These are phyloP conservation scores for Massarina eburnea DNA, from an alignment of 2,329 filamentous ascomycete species.

Conservation along the genomic window DNA sequence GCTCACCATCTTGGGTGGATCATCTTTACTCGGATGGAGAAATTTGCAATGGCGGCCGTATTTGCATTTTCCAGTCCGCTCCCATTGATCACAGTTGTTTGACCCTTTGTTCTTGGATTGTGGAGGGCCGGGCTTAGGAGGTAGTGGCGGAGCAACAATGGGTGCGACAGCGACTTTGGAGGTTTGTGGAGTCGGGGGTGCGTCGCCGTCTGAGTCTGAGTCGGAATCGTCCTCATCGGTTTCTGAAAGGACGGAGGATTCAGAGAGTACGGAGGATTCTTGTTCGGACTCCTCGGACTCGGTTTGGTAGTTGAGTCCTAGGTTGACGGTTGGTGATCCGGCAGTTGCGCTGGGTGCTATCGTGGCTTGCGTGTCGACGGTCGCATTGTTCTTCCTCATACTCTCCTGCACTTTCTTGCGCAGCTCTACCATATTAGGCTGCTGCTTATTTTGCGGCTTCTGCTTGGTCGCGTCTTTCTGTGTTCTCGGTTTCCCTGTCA, in stretches of 20 bases:
- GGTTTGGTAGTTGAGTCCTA: slow-evolving; percentile 6
- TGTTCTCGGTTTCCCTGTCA: slow-evolving; percentile 25
- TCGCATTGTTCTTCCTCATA: slow-evolving; percentile 24
- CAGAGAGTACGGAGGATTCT: neutral
- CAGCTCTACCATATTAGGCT: slow-evolving; percentile 32
- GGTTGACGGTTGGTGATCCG: slow-evolving; percentile 21
- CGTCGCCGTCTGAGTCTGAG: slow-evolving; percentile 32
- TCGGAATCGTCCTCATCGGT: slow-evolving; percentile 25
- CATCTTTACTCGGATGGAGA: slow-evolving; percentile 22
- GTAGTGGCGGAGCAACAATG: slow-evolving; percentile 16
- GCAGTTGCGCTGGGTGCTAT: slow-evolving; percentile 21
- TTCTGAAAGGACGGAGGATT: slow-evolving; percentile 25
- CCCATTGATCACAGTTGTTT: slow-evolving; percentile 27
- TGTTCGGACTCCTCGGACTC: neutral
- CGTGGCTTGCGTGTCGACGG: neutral
- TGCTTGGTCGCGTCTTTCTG: slow-evolving; percentile 5
- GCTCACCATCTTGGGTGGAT: slow-evolving; percentile 16
- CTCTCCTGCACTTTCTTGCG: slow-evolving; percentile 38
- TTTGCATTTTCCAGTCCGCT: slow-evolving; percentile 28
- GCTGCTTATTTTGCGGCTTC: slow-evolving; percentile 1
- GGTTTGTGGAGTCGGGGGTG: slow-evolving; percentile 41
- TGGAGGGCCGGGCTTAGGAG: slow-evolving; percentile 6
- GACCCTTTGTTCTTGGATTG: slow-evolving; percentile 9
- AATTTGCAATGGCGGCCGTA: slow-evolving; percentile 28
- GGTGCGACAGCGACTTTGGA: slow-evolving; percentile 34